Conservation (phyloP, 805 yeast species). For the Candida loeiensis region DNA sequence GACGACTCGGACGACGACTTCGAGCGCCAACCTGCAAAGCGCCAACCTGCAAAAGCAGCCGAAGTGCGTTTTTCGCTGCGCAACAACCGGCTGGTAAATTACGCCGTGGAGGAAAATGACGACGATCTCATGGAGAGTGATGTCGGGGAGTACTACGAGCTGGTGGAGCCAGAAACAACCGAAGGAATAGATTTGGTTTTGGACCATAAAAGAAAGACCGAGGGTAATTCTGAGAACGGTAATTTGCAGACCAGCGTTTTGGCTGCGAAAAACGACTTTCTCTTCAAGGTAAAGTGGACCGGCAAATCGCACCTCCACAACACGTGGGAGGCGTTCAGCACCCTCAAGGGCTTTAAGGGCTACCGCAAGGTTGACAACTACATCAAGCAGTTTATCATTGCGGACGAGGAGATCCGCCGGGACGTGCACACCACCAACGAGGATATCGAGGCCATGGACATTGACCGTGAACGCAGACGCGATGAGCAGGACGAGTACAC, state of each 20-base stretch:
- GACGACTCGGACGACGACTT: constrained; percentile 18
- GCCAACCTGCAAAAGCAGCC: constrained; percentile 17
- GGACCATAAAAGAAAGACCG: constrained; percentile 38
- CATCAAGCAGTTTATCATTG: constrained; percentile 68
- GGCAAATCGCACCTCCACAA: constrained; percentile 88
- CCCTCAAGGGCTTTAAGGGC: constrained; percentile 59
- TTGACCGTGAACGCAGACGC: constrained; percentile 78
- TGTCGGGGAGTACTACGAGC: constrained; percentile 29
- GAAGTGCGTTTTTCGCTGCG: constrained; percentile 80
- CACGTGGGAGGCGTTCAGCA: constrained; percentile 79
- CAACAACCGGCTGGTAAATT: constrained; percentile 64
- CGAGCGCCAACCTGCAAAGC: constrained; percentile 14
- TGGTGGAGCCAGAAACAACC: constrained; percentile 27
- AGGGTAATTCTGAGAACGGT: constrained; percentile 15
- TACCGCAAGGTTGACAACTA: constrained; percentile 85
- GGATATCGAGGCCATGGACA: constrained; percentile 89
- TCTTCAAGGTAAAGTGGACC: constrained; percentile 77
- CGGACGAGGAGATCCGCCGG: constrained; percentile 69
- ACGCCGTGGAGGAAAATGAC: constrained; percentile 67
- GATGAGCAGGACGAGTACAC: constrained; percentile 84
- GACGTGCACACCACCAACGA: constrained; percentile 86
- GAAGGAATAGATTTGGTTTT: constrained; percentile 36
- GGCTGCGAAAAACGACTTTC: constrained; percentile 55
- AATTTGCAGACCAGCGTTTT: constrained; percentile 17
- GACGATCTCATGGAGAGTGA: constrained; percentile 49